phyloP scores from a whole-genome alignment of 106 monocot genomes.

The Acorus gramineus region DNA sequence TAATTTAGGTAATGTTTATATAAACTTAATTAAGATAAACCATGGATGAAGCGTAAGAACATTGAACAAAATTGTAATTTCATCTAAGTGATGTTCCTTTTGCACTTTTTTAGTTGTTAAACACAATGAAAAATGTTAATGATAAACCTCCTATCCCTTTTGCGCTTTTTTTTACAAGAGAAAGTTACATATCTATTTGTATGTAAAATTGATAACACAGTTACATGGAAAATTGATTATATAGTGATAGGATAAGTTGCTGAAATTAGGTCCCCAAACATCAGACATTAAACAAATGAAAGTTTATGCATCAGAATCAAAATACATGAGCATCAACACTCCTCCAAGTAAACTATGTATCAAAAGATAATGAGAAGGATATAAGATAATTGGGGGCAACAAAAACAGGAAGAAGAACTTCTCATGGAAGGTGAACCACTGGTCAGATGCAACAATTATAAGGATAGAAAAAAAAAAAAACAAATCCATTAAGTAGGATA shows the following conservation, averaged over 20 bases:
- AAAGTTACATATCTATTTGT: not conserved
- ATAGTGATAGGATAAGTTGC: constrained; percentile 98
- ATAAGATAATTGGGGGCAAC: constrained; percentile 98
- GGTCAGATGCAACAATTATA: constrained; percentile 12
- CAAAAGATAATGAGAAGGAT: constrained; percentile 34
- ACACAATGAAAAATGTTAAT: too few species aligned
- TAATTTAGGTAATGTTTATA: too few species aligned
- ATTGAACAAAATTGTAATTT: too few species aligned
- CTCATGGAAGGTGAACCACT: constrained; percentile 99
- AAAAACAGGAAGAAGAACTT: constrained; percentile 98
- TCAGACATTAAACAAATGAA: constrained; percentile 85
- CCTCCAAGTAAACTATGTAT: constrained; percentile 44
- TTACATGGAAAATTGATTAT: constrained; percentile 83
- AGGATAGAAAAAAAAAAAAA: constrained; percentile 2
- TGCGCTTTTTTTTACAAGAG: too few species aligned
- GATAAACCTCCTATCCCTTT: too few species aligned
- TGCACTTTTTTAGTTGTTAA: too few species aligned
- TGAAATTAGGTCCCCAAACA: constrained; percentile 98
- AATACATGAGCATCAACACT: constrained; percentile 63
- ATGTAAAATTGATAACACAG: not conserved
- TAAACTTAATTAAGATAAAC: too few species aligned
- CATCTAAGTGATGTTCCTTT: too few species aligned
- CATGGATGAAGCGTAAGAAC: too few species aligned
- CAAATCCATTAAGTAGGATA: not conserved
- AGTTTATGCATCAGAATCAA: constrained; percentile 23